Base-by-base conservation (phyloP, 257 asterid genomes). In the Capsicum pubescens region DNA sequence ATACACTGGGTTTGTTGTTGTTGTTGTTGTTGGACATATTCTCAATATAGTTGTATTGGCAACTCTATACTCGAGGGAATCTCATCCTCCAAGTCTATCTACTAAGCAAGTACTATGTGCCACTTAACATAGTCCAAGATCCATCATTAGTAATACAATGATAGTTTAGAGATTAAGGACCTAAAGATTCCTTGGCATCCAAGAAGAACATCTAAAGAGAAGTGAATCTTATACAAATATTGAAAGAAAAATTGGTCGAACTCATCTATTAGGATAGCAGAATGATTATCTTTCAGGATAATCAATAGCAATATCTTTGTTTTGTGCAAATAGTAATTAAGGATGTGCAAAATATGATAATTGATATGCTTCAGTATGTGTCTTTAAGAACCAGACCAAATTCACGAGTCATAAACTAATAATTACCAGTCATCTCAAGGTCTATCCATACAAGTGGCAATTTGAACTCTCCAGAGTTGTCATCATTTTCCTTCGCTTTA, bases 361-460 rank as follows among this genome's bases (percentile, higher is more conserved):
- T 52, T 26, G 80, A 76, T 52, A 44, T 76, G 48, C 61, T 74
- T 50, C 42, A 52, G 19, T 52, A 72, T 26, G 58, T 19, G 17
- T 50, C 63, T 76, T 76, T 76, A 76, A 52, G 61, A 76, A 76
- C 63, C 46, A 50, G n/a, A 26, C 12, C 81, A 76, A 52, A 21
- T 52, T 54, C 46, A 44, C 44, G n/a, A 14, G 64, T 35, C 57
- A 9, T 54, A n/a, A 59, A 35, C 16, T 50, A 67, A 67, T 16
- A n/a, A 54, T 82, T 82, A 92, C 99, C 99, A 57, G 98, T 94
- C 99, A 96, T 96, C 88, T 96, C 99, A 88, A 96, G 93, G 90
- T 94, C 99, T 87, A 96, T 90, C 99, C 98, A 96, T 84, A 94
- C 97, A 60, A 96, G 98, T 67, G 99, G 99, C 92, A 93, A 86